Base-by-base conservation (phyloP, 768 basidiomycete species). In the Gyrodon lividus region DNA sequence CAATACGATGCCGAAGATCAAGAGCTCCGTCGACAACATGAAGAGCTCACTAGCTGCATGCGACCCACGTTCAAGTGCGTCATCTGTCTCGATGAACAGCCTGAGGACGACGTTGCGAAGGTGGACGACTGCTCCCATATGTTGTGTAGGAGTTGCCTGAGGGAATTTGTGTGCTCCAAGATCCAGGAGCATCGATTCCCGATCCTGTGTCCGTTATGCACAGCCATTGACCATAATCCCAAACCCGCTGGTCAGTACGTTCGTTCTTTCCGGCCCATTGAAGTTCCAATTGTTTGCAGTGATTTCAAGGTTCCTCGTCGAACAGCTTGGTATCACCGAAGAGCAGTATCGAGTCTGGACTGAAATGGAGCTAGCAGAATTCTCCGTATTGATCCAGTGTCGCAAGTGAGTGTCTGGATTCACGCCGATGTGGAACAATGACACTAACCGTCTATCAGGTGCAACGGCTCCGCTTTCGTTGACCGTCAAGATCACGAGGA, bases 191-290 rank as follows among this genome's bases (percentile, higher is more conserved):
- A 74, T 46, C 74, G 74, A 9, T 86, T 77, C 43, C 86, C 86
- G 4, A 78, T 87, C 26, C 59, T 77, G 12, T 87, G 86, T 63
- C 86, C 86, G 1, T 57, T 76, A 28, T 88, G 86, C 52, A 65
- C 70, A 13, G 62, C 70, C 13, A 60, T 66, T 24, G 59, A 55
- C 9, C 51, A 62, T 13, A 50, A 55, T 7, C 12, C 30, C 12
- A 58, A 62, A 16, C 69, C 69, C 16, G 64, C 66, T 40, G 68
- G 75, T 74, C 62, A 55, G 71, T 52, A 43, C 26, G 33, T 10
- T 14, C 4, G 28, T 39, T 37, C 0, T 10, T 16, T 6, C 24
- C 5, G 16, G 38, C 24, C 28, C 13, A 30, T 10, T 10, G 16
- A 34, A 4, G 0, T 47, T 41, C 43, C 59, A 6, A 23, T 31